Conservation (phyloP, 352 stramenopile species). For the Pythium volutum region DNA sequence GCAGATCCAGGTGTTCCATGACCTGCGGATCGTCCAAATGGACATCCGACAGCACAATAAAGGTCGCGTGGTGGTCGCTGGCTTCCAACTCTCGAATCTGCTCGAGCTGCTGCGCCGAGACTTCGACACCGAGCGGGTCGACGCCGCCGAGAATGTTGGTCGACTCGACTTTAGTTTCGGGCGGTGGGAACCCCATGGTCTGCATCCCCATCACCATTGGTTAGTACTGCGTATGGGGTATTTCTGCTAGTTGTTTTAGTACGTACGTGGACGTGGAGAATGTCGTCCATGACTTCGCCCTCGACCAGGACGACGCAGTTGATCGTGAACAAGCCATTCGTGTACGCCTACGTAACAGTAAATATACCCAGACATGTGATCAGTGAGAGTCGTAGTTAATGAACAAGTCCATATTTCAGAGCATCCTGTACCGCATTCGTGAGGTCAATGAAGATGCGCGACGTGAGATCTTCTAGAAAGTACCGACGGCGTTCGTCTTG, state of each 20-base stretch:
- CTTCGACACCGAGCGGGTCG: slow-evolving; percentile 81
- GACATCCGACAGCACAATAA: slow-evolving; percentile 94
- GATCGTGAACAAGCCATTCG: slow-evolving; percentile 88
- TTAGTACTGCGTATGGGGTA: too few relatives aligned
- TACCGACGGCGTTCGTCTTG: slow-evolving; percentile 79
- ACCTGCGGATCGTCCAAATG: slow-evolving; percentile 91
- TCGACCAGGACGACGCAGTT: slow-evolving; percentile 93
- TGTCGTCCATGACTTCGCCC: slow-evolving; percentile 91
- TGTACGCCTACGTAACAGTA: slow-evolving; percentile 46
- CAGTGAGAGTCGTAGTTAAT: too few relatives aligned
- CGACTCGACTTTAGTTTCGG: slow-evolving; percentile 82
- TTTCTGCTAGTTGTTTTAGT: background rate
- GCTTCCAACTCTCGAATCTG: slow-evolving; percentile 80
- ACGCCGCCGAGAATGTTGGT: slow-evolving; percentile 66
- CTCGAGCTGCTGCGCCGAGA: slow-evolving; percentile 73
- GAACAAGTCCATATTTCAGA: too few relatives aligned
- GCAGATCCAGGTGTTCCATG: slow-evolving; percentile 83
- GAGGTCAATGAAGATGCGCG: slow-evolving; percentile 76
- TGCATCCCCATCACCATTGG: slow-evolving; percentile 12
- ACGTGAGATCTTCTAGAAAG: slow-evolving; percentile 82
- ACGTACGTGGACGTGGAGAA: slow-evolving; percentile 85
- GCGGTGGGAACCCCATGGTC: slow-evolving; percentile 89
- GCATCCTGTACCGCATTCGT: slow-evolving; percentile 54
- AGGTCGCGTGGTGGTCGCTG: slow-evolving; percentile 81
- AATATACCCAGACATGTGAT: too few relatives aligned